Evolutionary conservation across 108 stramenopile genomes (phyloP), one percentile per base, ranked within the genome.

Genomic region (Ochromonas danica): DNA sequence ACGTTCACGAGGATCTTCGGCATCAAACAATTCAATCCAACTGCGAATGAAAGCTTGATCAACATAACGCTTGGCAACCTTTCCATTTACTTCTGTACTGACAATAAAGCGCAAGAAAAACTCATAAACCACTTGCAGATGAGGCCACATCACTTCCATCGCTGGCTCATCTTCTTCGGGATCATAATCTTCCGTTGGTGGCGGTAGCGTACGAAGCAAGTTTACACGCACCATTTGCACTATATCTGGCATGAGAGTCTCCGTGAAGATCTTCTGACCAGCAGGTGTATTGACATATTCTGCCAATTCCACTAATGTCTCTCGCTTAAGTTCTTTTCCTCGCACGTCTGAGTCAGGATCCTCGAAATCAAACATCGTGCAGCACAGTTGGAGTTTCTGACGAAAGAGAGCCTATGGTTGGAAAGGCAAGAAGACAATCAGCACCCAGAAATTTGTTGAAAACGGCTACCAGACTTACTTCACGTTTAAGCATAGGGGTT

Each of bases 111-210:
- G 91, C 41, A 99, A 88, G 79, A 99, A 96, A 83, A 98, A 97
- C 84, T 99, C 98, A 86, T 99, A 99, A 1, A 97, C 98, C 43
- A 98, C 94, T 35, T 72, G 60, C 57, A 99, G 84, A 81, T 99
- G 98, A 10, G 98, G 98, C 98, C 98, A 99, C 0, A 94, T 89
- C 1, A 93, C 91, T 82, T 99, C 98, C 61, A 99, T 83, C 22
- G 93, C 92, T 14, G 98, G 98, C 81, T 99, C 98, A 78, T 99
- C 98, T 83, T 99, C 98, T 80, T 99, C 98, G 1, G 97, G 96
- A 80, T 99, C 98, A 81, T 95, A 99, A 88, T 98, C 97, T 40
- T 96, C 95, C 1, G 94, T 95, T 1, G 92, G 93, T 0, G 97
- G 97, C 1, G 98, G 98, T 38, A 98, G 87, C 0, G 95, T 91